Conservation (phyloP, 75 land plant genomes). For the Pinus tabuliformis region DNA sequence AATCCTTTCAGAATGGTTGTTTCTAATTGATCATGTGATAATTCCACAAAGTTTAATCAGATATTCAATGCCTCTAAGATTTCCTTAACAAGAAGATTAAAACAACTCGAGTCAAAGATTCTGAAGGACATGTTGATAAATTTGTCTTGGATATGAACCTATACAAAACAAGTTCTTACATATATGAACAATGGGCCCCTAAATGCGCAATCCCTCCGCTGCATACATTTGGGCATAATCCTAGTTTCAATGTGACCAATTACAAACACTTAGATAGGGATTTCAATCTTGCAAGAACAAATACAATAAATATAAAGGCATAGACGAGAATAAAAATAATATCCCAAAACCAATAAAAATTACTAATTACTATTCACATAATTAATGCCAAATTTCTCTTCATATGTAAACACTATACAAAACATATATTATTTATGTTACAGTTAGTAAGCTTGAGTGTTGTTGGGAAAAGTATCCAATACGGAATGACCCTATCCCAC, state of each 20-base stretch:
- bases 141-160: slow-evolving; percentile 77
- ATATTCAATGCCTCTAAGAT: slow-evolving; percentile 40
- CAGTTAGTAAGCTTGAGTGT: slow-evolving; percentile 91
- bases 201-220: slow-evolving; percentile 62
- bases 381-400: neutral
- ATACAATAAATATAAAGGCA: slow-evolving; percentile 9
- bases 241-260: slow-evolving; percentile 68
- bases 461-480: too few species aligned
- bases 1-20: slow-evolving; percentile 49
- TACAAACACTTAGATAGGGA: slow-evolving; percentile 61
- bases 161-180: slow-evolving; percentile 88
- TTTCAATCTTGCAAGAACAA: slow-evolving; percentile 55
- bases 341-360: neutral
- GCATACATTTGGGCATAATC: slow-evolving; percentile 62
- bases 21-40: slow-evolving; percentile 30
- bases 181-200: slow-evolving; percentile 49
- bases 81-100: slow-evolving; percentile 34
- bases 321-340: neutral
- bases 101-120: slow-evolving; percentile 31
- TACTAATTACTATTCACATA: neutral
- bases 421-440: slow-evolving; percentile 73
- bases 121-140: slow-evolving; percentile 22
- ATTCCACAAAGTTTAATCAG: slow-evolving; percentile 21
- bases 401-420: neutral
- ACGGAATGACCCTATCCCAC: too few species aligned